Conservation (phyloP, 345 rosid genomes). For the Hypericum perforatum region DNA sequence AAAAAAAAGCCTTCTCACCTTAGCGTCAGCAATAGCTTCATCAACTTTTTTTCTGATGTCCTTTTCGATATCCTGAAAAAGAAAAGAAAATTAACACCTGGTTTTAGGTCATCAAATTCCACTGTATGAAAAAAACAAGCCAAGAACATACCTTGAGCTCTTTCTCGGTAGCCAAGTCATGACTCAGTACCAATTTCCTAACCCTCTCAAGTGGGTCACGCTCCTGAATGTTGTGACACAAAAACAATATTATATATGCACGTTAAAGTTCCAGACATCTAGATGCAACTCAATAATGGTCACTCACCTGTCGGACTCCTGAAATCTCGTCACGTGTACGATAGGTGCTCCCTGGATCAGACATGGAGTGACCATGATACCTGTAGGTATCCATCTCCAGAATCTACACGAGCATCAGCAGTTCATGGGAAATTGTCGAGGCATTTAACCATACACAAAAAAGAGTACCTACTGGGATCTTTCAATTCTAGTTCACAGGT, state of each 20-base stretch:
- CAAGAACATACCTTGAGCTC: conserved; percentile 67
- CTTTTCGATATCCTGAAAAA: conserved; percentile 78
- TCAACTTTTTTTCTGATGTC: conserved; percentile 84
- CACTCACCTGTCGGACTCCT: conserved; percentile 85
- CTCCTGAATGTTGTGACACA: conserved; percentile 39
- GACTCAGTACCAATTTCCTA: conserved; percentile 60
- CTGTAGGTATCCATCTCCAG: conserved; percentile 99
- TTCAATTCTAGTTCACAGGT: too few species aligned
- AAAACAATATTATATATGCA: not conserved
- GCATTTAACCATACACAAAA: not conserved
- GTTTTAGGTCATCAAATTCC: not conserved
- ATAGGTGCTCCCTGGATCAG: conserved; percentile 99
- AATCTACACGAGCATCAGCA: conserved; percentile 40
- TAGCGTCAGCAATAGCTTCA: conserved; percentile 90
- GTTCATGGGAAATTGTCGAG: not conserved
- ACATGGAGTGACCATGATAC: conserved; percentile 99
- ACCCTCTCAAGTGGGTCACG: conserved; percentile 92
- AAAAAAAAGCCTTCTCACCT: conserved; percentile 35
- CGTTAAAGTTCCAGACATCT: not conserved
- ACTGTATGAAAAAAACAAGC: not conserved
- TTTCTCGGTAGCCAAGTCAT: conserved; percentile 86
- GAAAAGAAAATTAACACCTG: not conserved
- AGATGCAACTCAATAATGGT: not conserved
- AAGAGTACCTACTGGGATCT: too few species aligned
- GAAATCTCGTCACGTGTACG: conserved; percentile 93